phyloP scores from a whole-genome alignment of 2,329 filamentous ascomycete genomes.

The Leptographium wingfieldii region DNA sequence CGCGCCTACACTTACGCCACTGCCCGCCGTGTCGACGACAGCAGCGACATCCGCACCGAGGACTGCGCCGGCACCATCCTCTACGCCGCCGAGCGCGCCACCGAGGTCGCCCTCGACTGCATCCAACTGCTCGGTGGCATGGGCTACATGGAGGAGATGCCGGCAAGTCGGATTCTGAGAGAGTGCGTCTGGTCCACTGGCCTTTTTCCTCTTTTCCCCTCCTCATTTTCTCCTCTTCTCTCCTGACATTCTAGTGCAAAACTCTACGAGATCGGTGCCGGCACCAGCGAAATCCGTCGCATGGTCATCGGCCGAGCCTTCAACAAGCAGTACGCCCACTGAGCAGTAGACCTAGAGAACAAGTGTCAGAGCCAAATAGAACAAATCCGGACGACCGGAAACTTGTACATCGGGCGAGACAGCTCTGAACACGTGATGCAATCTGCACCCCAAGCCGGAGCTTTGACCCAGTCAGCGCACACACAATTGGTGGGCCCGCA shows the following conservation, averaged over 20 bases:
- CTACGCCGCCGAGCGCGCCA: slow-evolving; percentile 83
- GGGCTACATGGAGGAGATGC: slow-evolving; percentile 93
- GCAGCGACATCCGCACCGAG: slow-evolving; percentile 61
- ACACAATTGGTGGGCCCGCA: not conserved
- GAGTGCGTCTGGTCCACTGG: slow-evolving; percentile 31
- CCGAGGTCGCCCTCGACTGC: slow-evolving; percentile 73
- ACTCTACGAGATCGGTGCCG: slow-evolving; percentile 93
- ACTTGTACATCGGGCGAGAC: too few relatives aligned
- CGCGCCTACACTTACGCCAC: slow-evolving; percentile 81
- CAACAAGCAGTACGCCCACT: slow-evolving; percentile 62
- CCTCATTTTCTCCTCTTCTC: not conserved
- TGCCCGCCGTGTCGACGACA: slow-evolving; percentile 67
- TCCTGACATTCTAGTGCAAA: slow-evolving; percentile 35
- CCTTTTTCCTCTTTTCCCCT: not conserved
- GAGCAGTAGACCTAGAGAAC: not conserved
- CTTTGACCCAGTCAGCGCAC: too few relatives aligned
- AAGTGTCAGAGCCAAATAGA: too few relatives aligned
- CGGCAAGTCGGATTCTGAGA: slow-evolving; percentile 70
- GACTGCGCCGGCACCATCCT: slow-evolving; percentile 92
- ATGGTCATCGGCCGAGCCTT: slow-evolving; percentile 92
- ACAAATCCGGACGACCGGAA: not conserved
- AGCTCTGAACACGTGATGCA: too few relatives aligned
- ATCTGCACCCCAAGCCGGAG: too few relatives aligned
- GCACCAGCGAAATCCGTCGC: slow-evolving; percentile 83
- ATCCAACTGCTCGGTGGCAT: slow-evolving; percentile 91